A percentile compares a stretch with the other conserved stretches of the same genome.
Conservation (phyloP, 495 filamentous ascomycete species). For the Penicillium subrubescens region DNA sequence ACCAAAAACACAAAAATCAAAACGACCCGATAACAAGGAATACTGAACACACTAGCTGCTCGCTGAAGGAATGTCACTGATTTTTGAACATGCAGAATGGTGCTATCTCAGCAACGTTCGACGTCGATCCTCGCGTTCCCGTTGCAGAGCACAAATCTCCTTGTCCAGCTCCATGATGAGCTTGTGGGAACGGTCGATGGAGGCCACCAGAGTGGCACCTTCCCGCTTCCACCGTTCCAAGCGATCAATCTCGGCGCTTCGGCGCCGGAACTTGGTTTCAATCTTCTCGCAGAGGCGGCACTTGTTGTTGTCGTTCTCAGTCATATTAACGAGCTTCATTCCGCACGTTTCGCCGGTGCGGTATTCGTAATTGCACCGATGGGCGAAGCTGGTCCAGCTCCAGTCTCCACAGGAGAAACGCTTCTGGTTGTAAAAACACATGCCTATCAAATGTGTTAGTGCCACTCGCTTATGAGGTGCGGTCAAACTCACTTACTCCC, state of each 20-base stretch:
- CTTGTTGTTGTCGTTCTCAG: conserved; percentile 57
- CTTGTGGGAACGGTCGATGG: conserved; percentile 73
- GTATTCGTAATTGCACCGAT: conserved; percentile 95
- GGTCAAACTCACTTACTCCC: conserved; percentile 41
- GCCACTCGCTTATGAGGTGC: conserved; percentile 19
- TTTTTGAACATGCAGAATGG: conserved; percentile 10
- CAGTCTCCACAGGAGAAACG: conserved; percentile 77
- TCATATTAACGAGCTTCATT: conserved; percentile 82
- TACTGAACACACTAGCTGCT: conserved; percentile 24
- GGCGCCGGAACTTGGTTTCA: conserved; percentile 79
- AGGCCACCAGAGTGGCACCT: conserved; percentile 67
- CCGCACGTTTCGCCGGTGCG: conserved; percentile 98
- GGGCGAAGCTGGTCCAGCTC: conserved; percentile 93
- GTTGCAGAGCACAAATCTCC: conserved; percentile 60
- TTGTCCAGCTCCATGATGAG: conserved; percentile 62
- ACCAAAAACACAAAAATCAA: conserved; percentile 23
- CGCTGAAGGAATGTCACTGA: conserved; percentile 18
- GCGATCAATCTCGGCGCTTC: conserved; percentile 72
- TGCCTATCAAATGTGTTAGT: conserved; percentile 48
- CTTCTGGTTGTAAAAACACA: conserved; percentile 63
- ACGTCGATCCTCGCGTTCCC: conserved; percentile 42
- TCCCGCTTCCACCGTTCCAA: conserved; percentile 81
- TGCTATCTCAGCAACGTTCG: conserved; percentile 34
- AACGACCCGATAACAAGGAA: conserved; percentile 21
- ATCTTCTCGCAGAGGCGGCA: conserved; percentile 92